Base-by-base conservation (phyloP, 192 early-diverging fungal genomes). In the Geosiphon pyriformis region DNA sequence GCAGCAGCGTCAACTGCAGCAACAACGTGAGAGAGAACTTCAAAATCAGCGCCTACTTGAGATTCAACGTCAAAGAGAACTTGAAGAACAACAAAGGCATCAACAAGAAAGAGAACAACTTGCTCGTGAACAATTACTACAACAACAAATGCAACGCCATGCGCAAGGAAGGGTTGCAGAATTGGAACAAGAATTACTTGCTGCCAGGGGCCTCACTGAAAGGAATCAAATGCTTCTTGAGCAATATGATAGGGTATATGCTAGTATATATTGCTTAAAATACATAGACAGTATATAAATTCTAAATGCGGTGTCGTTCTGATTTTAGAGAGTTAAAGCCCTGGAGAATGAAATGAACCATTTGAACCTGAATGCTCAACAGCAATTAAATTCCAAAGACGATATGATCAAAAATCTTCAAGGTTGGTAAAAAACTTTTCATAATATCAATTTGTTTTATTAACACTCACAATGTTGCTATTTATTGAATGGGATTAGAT, bases 301-400 rank as follows among this genome's bases (percentile, higher is more conserved):
- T n/a, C n/a, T n/a, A n/a, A n/a, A n/a, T n/a, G n/a, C 37, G 15
- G 15, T 42, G 6, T 42, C 7, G 6, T 42, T 42, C 6, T 42
- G 7, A 10, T 42, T 10, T 53, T 70, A 88, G 88, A 79, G 90
- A 47, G 90, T 95, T 22, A 88, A 86, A 31, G 83, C 82, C 4
- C 77, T 98, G 22, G 91, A 96, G 70, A 88, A 90, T 59, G 92
- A 99, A 74, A 76, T 95, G 37, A 72, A 79, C 4, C 81, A 88
- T 56, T 63, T 94, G 37, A 87, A 86, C 70, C 53, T 86, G 49
- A 82, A 85, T 58, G 76, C 83, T 30, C 83, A 83, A 68, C 88
- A 92, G 65, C 83, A 87, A 58, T 84, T 93, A 53, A 79, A 76
- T 22, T 87, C 88, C 69, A 92, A 93, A 70, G 94, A 95, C 58